A percentile compares a stretch with the other conserved stretches of the same genome.
phyloP scores from a whole-genome alignment of 2,329 filamentous ascomycete species.

The Paramyrothecium roridum region DNA sequence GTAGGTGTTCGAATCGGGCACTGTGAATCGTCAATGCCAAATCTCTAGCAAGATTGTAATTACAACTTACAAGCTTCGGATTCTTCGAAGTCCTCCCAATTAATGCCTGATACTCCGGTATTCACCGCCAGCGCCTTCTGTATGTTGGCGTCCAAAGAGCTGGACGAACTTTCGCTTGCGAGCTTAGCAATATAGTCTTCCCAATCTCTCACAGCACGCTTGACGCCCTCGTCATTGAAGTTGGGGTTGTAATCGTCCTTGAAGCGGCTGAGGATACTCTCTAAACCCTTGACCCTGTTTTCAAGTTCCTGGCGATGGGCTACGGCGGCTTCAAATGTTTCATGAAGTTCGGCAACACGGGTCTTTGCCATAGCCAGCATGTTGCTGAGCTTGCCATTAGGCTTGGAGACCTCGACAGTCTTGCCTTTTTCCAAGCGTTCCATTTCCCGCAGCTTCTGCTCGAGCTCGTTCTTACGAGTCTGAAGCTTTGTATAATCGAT shows the following conservation, averaged over 20 bases:
- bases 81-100: constrained; percentile 83
- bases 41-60: neutral
- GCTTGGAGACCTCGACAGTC: constrained; percentile 59
- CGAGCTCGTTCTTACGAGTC: constrained; percentile 64
- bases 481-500: constrained; percentile 68
- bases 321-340: constrained; percentile 64
- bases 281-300: constrained; percentile 71
- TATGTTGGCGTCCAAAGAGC: constrained; percentile 62
- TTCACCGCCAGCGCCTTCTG: constrained; percentile 74
- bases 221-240: constrained; percentile 98
- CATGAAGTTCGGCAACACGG: constrained; percentile 72
- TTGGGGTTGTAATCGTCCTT: constrained; percentile 98
- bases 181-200: constrained; percentile 85
- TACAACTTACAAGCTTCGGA: neutral
- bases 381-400: constrained; percentile 72
- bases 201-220: constrained; percentile 86
- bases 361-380: constrained; percentile 73
- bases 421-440: constrained; percentile 75
- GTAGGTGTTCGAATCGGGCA: constrained; percentile 87
- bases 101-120: constrained; percentile 70
- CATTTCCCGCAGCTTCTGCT: constrained; percentile 68
- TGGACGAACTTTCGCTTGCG: constrained; percentile 39
- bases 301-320: constrained; percentile 70
- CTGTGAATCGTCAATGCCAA: constrained; percentile 38
- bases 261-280: constrained; percentile 76